Evolutionary conservation across 176 grass and related monocot species (phyloP), one percentile per base, ranked within the genome.

Genomic region (Ampelocalamus luodianensis): DNA sequence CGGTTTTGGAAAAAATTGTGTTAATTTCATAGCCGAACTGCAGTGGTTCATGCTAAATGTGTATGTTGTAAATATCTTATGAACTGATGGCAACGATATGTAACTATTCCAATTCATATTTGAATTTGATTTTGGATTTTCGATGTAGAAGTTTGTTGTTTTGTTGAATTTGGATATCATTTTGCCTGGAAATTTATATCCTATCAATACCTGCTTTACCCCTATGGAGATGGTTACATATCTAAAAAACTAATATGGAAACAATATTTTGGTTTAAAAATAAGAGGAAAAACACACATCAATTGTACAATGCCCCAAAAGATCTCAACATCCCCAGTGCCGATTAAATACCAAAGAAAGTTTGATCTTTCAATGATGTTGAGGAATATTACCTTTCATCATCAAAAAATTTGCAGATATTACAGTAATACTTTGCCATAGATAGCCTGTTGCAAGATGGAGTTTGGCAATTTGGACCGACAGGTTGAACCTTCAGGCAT

Each of bases 361-460:
- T 29, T 74, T 65, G 44, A 81, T 29, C 39, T 79, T 79, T 68
- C 49, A 87, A 43, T 65, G 9, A 63, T 0, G 20, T 68, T 68
- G 9, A 53, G 23, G 24, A 71, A 77, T 54, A 75, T 87, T 97
- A 99, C 97, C 97, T 96, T 86, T 99, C 97, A 73, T 99, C 97
- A 87, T 99, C 97, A 68, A 99, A 99, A 94, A 99, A 99, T 86
- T 94, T 99, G 86, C 97, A 99, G 75, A 99, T 96, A 73, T 77
- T 94, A 84, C 97, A 99, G 68, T 87, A 99, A 77, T 99, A 96
- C 68, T 99, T 96, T n/a, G 93, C 93, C 92, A 99, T 99, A 45
- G 97, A 88, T 70, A 91, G 69, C 46, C 63, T 67, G 18, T 89
- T 87, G 79, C 97, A 99, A 37, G 92, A 92, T 26, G 85, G 60